phyloP scores from a whole-genome alignment of 2,329 filamentous ascomycete genomes.

The Diplodia intermedia region DNA sequence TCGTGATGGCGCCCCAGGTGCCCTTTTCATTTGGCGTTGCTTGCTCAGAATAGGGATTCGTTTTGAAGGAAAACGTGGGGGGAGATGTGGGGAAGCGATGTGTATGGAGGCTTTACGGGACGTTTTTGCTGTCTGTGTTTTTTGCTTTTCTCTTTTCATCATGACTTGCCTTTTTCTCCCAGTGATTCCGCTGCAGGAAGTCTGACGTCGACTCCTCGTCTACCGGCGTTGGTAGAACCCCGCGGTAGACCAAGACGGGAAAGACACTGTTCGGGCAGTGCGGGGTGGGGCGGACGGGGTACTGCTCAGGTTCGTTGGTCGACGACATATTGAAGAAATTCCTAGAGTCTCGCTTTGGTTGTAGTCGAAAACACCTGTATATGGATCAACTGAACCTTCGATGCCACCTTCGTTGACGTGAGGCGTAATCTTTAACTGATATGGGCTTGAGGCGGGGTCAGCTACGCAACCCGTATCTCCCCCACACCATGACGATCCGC shows the following conservation, averaged over 20 bases:
- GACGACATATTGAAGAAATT: background rate
- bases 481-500: background rate
- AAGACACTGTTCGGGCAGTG: slow-evolving; percentile 44
- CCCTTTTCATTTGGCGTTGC: slow-evolving; percentile 32
- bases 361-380: background rate
- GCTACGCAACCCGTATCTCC: background rate
- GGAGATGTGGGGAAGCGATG: background rate
- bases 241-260: slow-evolving; percentile 48
- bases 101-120: too few species aligned
- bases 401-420: background rate
- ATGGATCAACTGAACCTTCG: too few species aligned
- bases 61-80: background rate
- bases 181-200: slow-evolving; percentile 44
- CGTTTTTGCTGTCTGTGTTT: too few species aligned
- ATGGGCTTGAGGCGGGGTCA: background rate
- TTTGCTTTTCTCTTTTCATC: background rate
- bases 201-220: slow-evolving; percentile 37
- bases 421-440: background rate
- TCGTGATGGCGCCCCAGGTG: slow-evolving; percentile 40
- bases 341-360: background rate
- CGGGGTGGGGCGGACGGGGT: slow-evolving; percentile 18
- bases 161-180: slow-evolving; percentile 42
- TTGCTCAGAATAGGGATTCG: background rate
- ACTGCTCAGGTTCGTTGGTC: slow-evolving; percentile 31
- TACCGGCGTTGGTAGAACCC: slow-evolving; percentile 41